These are phyloP conservation scores for Rachicladosporium sp. DNA, from an alignment of 2,329 filamentous ascomycete species.

Conservation along the genomic window DNA sequence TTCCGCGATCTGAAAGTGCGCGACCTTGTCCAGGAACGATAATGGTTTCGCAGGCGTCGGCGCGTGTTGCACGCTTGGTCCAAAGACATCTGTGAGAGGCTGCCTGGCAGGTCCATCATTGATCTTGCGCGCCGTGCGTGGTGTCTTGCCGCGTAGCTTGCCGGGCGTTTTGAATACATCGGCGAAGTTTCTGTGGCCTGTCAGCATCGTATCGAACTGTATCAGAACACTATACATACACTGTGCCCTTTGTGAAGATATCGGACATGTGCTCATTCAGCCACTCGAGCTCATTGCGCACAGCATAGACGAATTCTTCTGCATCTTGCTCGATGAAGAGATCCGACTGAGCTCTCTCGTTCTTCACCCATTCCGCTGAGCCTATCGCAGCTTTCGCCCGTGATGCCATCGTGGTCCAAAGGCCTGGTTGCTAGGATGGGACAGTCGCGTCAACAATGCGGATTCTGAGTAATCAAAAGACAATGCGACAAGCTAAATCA, in stretches of 20 bases:
- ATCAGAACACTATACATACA: constrained; percentile 46
- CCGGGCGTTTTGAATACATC: constrained; percentile 94
- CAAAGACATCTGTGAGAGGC: constrained; percentile 39
- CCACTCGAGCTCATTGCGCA: constrained; percentile 92
- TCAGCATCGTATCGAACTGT: constrained; percentile 17
- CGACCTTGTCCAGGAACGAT: constrained; percentile 39
- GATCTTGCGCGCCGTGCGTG: constrained; percentile 54
- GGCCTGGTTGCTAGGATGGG: too few species aligned
- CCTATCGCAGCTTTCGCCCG: constrained; percentile 18
- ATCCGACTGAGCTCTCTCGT: constrained; percentile 67
- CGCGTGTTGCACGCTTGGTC: constrained; percentile 30
- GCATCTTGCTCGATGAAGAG: constrained; percentile 69
- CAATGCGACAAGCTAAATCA: too few species aligned
- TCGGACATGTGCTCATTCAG: constrained; percentile 97
- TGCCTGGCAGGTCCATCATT: constrained; percentile 43
- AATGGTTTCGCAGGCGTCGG: constrained; percentile 43
- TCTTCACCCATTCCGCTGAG: constrained; percentile 58
- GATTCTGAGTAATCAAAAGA: too few species aligned
- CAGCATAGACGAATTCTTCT: constrained; percentile 87
- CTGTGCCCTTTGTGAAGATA: constrained; percentile 74
- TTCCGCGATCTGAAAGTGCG: constrained; percentile 48
- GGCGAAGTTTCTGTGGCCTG: constrained; percentile 59
- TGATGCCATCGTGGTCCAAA: constrained; percentile 13
- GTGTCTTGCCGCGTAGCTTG: constrained; percentile 70
- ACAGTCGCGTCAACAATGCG: too few species aligned